Percentiles rank a stretch among this genome's conserved stretches.
These are phyloP conservation scores for Anthoceros angustus DNA, from an alignment of 225 moss, liverwort and hornwort species.

Conservation along the genomic window DNA sequence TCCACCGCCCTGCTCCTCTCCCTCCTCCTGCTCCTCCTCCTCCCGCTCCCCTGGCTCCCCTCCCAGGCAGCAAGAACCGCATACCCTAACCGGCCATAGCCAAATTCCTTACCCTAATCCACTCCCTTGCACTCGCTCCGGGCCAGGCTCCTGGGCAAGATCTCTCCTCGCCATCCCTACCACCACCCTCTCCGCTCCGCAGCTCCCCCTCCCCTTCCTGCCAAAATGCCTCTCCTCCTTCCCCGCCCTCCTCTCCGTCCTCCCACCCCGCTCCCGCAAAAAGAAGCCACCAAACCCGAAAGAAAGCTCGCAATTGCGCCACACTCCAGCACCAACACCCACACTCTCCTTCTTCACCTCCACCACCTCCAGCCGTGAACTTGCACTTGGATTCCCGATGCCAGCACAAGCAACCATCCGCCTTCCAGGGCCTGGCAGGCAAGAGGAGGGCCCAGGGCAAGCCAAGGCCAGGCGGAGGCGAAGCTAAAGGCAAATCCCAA, in stretches of 20 bases:
- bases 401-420: neutral
- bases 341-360: too few relatives aligned
- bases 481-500: too few relatives aligned
- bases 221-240: neutral
- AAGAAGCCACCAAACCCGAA: too few relatives aligned
- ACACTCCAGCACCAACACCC: too few relatives aligned
- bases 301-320: too few relatives aligned
- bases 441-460: neutral
- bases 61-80: neutral
- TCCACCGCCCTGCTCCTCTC: neutral
- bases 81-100: neutral
- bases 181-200: neutral
- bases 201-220: neutral
- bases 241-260: neutral
- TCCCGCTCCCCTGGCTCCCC: too few relatives aligned
- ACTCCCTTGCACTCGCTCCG: neutral
- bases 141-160: neutral
- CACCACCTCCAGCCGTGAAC: neutral
- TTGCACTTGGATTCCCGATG: neutral
- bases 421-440: neutral
- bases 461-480: neutral
- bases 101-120: neutral
- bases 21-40: slow-evolving; percentile 27
- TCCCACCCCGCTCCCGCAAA: too few relatives aligned
- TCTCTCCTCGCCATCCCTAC: neutral